A percentile compares a stretch with the other conserved stretches of the same genome.
These are phyloP conservation scores for Phlyctochytrium bullatum DNA, from an alignment of 192 early-diverging fungal genomes.

Conservation along the genomic window DNA sequence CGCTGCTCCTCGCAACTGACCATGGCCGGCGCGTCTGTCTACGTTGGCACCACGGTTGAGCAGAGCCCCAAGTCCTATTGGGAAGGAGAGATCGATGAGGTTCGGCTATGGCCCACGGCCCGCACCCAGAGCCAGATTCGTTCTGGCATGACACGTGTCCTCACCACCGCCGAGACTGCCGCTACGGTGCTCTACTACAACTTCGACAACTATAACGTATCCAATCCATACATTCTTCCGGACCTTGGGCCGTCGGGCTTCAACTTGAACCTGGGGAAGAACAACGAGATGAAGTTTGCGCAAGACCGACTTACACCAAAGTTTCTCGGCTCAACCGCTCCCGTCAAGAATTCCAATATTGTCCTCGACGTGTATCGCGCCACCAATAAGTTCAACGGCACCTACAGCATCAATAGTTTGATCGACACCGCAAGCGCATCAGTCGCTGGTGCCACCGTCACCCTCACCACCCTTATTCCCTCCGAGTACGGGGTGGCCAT, in stretches of 20 bases:
- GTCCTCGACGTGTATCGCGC: neutral
- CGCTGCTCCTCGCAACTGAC: neutral
- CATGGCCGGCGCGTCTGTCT: slow-evolving; percentile 1
- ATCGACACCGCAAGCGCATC: neutral
- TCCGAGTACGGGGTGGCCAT: neutral
- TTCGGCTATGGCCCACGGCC: slow-evolving; percentile 6
- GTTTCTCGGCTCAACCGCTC: neutral
- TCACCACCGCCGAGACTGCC: neutral
- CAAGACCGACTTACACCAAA: slow-evolving; percentile 5
- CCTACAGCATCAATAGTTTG: neutral
- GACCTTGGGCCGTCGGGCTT: neutral
- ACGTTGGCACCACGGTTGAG: slow-evolving; percentile 6
- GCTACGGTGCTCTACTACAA: slow-evolving; percentile 2
- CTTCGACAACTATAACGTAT: slow-evolving; percentile 11
- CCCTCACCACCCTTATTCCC: neutral
- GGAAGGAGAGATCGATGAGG: slow-evolving; percentile 16
- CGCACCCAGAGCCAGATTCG: slow-evolving; percentile 10
- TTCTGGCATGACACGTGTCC: neutral
- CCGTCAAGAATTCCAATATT: neutral
- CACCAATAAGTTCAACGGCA: neutral
- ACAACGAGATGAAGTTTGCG: slow-evolving; percentile 2
- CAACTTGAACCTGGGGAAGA: neutral
- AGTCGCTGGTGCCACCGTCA: neutral
- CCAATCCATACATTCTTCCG: neutral
- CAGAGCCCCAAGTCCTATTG: neutral